A percentile compares a stretch with the other conserved stretches of the same genome.
Evolutionary conservation across 495 filamentous ascomycete species (phyloP).

Genomic region (Annulohypoxylon maeteangense): DNA sequence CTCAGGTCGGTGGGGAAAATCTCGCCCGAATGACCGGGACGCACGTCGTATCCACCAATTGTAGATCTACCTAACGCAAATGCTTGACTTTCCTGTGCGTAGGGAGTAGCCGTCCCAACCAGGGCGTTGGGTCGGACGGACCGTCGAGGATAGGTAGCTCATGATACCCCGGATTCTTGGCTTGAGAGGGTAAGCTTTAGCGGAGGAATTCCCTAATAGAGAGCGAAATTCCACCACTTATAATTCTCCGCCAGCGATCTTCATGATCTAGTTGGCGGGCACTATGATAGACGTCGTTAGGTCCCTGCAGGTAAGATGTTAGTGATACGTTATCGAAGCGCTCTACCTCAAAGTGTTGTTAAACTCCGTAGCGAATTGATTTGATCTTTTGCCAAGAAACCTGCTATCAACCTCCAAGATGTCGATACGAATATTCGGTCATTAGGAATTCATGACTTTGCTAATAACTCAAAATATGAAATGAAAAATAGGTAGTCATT

Average conservation of each 20-base stretch:
- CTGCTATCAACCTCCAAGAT: neutral
- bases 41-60: slow-evolving; percentile 17
- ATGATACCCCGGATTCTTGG: slow-evolving; percentile 13
- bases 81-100: slow-evolving; percentile 10
- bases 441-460: neutral
- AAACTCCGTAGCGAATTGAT: neutral
- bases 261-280: neutral
- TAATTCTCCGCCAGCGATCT: slow-evolving; percentile 20
- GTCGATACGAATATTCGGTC: neutral
- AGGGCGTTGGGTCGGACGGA: neutral
- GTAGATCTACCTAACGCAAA: neutral
- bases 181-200: neutral
- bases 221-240: slow-evolving; percentile 36
- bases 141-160: neutral
- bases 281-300: neutral
- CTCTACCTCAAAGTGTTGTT: neutral
- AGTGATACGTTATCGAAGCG: neutral
- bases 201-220: slow-evolving; percentile 22
- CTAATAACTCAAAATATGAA: neutral
- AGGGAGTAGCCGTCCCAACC: neutral
- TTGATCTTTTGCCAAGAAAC: neutral
- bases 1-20: slow-evolving; percentile 13
- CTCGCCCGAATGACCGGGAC: slow-evolving; percentile 17
- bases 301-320: neutral
- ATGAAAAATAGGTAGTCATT: slow-evolving; percentile 7